Conservation (phyloP, 106 monocot species). For the Cymbidium sinense region DNA sequence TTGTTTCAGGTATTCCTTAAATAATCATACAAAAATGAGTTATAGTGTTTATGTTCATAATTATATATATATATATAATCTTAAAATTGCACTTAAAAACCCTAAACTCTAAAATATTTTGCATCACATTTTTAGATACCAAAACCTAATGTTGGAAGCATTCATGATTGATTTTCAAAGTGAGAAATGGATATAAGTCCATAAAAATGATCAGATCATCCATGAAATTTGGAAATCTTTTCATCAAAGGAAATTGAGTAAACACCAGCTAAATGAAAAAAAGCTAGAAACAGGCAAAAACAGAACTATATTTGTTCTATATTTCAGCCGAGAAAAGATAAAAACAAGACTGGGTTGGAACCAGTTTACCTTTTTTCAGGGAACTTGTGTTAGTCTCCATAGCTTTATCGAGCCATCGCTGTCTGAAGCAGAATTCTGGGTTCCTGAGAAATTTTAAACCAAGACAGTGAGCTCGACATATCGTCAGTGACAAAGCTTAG, state of each 20-base stretch:
- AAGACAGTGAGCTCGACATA: not conserved
- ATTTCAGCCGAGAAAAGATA: not conserved
- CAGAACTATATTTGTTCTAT: not conserved
- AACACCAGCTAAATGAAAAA: not conserved
- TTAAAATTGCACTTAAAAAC: too few species aligned
- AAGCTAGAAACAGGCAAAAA: too few species aligned
- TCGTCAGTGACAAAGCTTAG: not conserved
- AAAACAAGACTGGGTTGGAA: not conserved
- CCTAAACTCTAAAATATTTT: too few species aligned
- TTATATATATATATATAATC: too few species aligned
- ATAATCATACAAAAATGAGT: too few species aligned
- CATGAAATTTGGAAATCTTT: not conserved
- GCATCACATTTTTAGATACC: too few species aligned
- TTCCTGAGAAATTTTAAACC: constrained; percentile 28
- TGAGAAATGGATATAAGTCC: too few species aligned
- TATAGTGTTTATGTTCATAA: too few species aligned
- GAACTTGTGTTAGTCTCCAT: constrained; percentile 32
- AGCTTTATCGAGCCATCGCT: constrained; percentile 65
- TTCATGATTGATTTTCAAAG: too few species aligned
- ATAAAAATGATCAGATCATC: too few species aligned
- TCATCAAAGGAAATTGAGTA: not conserved
- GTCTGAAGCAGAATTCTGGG: constrained; percentile 42
- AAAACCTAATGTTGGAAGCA: too few species aligned
- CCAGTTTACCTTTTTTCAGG: not conserved
- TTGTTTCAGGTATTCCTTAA: too few species aligned